Base-by-base conservation (phyloP, 805 yeast genomes). In the Metschnikowia borealis region DNA sequence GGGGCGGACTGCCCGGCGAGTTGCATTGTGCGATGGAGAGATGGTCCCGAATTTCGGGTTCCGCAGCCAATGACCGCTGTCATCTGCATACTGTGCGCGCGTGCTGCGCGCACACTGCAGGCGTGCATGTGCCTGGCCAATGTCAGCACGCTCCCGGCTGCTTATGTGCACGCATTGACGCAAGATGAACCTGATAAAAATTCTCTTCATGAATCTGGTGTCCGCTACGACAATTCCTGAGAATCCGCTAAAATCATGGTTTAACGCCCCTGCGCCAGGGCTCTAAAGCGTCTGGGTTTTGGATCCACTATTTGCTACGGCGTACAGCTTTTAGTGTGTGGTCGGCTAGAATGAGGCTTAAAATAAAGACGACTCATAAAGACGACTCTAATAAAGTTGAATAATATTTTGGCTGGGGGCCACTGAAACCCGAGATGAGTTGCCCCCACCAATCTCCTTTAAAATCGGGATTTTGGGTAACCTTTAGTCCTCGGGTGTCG, bases 21-120 rank as follows among this genome's bases (percentile, higher is more conserved):
- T n/a, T 33, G 37, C 37, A 42, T 32, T 20, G 31, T 21, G 38
- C 37, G 36, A 15, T 33, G 31, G 10, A 5, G n/a, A 6, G 15
- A 14, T 33, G 38, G 42, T 40, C 38, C 49, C 54, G 54, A 52
- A 21, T 10, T 42, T 52, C 56, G 59, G 57, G 15, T 29, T 43
- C 51, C 46, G 42, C 53, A 48, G 50, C 60, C 60, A 56, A 56
- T 56, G 40, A 48, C 49, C 40, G 50, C 48, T 6, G 35, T 20
- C 35, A 35, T 15, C 48, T 46, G 51, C 48, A 48, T 44, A 38
- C 5, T 4, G 40, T 6, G 15, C 10, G n/a, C 36, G 32, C 20
- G 5, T 20, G 8, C 34, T n/a, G 38, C 45, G 0, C 5, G 11
- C 17, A 1, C 13, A 5, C 3, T 26, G 31, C 32, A 26, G 23